These are phyloP conservation scores for Mixia osmundae DNA, from an alignment of 1,284 basidiomycete species.

Conservation along the genomic window DNA sequence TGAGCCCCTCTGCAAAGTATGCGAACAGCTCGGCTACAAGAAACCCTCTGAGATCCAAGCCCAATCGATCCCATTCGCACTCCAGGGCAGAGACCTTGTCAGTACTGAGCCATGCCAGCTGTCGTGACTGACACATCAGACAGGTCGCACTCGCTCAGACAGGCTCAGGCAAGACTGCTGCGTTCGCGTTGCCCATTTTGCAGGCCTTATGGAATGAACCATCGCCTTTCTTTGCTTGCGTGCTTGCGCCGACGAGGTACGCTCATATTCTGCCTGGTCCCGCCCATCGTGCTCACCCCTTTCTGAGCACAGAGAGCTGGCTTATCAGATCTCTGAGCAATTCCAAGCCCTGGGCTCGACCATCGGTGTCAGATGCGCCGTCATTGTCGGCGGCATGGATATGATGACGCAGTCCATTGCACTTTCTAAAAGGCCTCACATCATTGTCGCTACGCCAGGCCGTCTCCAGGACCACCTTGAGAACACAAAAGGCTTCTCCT, in stretches of 20 bases:
- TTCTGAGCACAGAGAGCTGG: constrained; percentile 52
- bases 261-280: constrained; percentile 7
- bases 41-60: constrained; percentile 79
- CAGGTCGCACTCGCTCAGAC: constrained; percentile 91
- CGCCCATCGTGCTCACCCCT: not conserved
- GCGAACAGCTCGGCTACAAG: constrained; percentile 60
- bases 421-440: constrained; percentile 77
- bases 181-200: constrained; percentile 84
- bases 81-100: constrained; percentile 87
- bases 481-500: constrained; percentile 90
- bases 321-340: constrained; percentile 95
- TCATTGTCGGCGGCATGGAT: constrained; percentile 89
- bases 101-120: too few species aligned
- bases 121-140: too few species aligned
- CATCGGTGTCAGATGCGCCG: constrained; percentile 78
- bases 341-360: constrained; percentile 76
- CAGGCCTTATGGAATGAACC: constrained; percentile 85
- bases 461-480: constrained; percentile 87
- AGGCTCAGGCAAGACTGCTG: constrained; percentile 93
- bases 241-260: constrained; percentile 68
- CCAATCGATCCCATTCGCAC: constrained; percentile 67
- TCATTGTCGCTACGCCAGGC: constrained; percentile 94
- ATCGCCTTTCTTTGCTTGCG: constrained; percentile 73
- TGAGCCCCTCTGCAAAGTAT: constrained; percentile 64
- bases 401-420: constrained; percentile 82